Evolutionary conservation across 2,329 filamentous ascomycete genomes (phyloP).

Genomic region (Dactylellina cionopaga): DNA sequence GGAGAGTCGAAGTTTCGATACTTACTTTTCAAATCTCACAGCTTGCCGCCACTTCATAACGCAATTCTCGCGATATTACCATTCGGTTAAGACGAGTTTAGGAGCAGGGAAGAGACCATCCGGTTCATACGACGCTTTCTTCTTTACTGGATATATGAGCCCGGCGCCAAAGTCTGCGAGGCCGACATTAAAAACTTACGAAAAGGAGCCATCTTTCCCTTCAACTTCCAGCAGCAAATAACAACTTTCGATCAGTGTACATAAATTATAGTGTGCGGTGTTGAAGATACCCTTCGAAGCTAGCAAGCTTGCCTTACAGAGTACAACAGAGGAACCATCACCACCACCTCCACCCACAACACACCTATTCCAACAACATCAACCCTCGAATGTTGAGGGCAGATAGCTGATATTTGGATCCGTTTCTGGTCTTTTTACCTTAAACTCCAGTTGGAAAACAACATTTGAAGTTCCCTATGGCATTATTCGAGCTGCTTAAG

Average conservation of each 20-base stretch:
- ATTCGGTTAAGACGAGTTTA: slow-evolving; percentile 37
- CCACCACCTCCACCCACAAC: too few relatives aligned
- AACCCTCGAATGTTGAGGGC: slow-evolving; percentile 12
- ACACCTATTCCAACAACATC: slow-evolving; percentile 25
- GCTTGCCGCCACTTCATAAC: slow-evolving; percentile 28
- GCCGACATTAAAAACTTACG: slow-evolving; percentile 44
- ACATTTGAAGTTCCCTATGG: slow-evolving; percentile 41
- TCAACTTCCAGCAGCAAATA: slow-evolving; percentile 22
- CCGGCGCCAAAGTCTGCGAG: slow-evolving; percentile 39
- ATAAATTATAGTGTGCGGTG: neutral
- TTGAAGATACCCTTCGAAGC: slow-evolving; percentile 4
- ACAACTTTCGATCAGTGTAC: slow-evolving; percentile 1
- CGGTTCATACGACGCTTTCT: slow-evolving; percentile 31
- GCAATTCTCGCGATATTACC: slow-evolving; percentile 52
- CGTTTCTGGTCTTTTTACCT: slow-evolving; percentile 15
- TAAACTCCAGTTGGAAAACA: slow-evolving; percentile 13
- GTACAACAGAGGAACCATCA: neutral
- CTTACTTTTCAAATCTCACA: slow-evolving; percentile 10
- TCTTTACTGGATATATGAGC: slow-evolving; percentile 45
- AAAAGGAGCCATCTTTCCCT: slow-evolving; percentile 39
- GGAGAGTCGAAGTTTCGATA: slow-evolving; percentile 20
- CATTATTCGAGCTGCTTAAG: slow-evolving; percentile 49
- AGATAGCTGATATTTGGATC: slow-evolving; percentile 22
- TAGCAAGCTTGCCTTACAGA: slow-evolving; percentile 1
- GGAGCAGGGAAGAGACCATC: slow-evolving; percentile 38